Evolutionary conservation across 2,329 filamentous ascomycete genomes (phyloP), one percentile per base, ranked within the genome.

Genomic region (Pseudocercospora crystallina): DNA sequence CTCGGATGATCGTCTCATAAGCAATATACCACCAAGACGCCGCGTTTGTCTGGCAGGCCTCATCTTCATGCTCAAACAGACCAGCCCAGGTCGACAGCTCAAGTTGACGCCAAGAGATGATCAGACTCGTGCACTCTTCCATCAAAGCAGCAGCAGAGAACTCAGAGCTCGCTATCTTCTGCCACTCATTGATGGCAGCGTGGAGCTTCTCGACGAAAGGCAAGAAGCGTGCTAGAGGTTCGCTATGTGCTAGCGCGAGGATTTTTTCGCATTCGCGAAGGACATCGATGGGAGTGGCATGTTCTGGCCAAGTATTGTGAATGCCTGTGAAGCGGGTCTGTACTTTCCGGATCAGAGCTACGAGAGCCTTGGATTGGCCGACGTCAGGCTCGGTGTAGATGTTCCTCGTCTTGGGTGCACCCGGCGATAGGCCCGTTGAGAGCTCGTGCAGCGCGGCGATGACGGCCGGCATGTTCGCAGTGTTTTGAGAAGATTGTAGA

Each of bases 11-110:
- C 4, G 86, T 89, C 69, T 97, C 90, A 64, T 96, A 99, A 1
- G 92, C 90, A 53, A 97, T 80, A 62, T 96, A 99, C 86, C 91
- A 99, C 94, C 94, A 99, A 12, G 87, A 86, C 61, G 84, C 85
- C 2, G 92, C 90, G 64, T 90, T 86, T 42, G 89, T 81, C 15
- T 85, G 77, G 61, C 85, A 90, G 62, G 87, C 90, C 46, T 82
- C 78, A 33, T 84, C 79, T 69, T 99, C 94, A 68, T 88, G 83
- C 60, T 96, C 89, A 53, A 99, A 86, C 2, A 99, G 72, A 36
- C 86, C 87, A 32, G 88, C 85, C 94, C 94, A 99, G 0, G 92
- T 96, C 0, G 88, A 87, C 20, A 99, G 77, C 65, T 99, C 94
- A 30, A 99, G 77, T 52, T 91, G 85, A 55, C 94, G 82, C 95